Conservation (phyloP, 208 protist species). For the Acanthamoeba rhysodes region DNA sequence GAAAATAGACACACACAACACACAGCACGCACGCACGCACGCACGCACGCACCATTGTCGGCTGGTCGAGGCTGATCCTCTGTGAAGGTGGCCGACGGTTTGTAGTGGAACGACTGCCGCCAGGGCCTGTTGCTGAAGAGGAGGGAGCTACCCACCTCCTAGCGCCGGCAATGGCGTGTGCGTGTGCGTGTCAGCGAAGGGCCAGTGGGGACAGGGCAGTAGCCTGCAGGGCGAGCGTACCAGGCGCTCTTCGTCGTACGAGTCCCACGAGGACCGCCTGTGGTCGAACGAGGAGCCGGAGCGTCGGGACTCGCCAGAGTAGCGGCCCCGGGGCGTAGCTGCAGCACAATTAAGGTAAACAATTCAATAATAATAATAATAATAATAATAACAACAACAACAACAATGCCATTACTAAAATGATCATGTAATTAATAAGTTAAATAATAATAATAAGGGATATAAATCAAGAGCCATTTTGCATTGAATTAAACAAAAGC, state of each 20-base stretch:
- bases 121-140: conserved; percentile 22
- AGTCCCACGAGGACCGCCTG: neutral
- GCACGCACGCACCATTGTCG: neutral
- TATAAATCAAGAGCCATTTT: no score
- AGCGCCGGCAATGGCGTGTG: neutral
- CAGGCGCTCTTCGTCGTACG: neutral
- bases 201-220: neutral
- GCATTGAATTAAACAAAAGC: neutral
- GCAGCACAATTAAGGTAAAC: neutral
- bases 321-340: neutral
- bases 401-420: no score
- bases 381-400: no score
- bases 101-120: conserved; percentile 21
- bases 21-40: neutral
- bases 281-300: neutral
- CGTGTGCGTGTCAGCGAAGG: neutral
- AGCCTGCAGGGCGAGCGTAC: neutral
- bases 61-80: neutral
- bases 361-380: no score
- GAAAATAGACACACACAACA: no score
- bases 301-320: neutral
- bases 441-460: no score
- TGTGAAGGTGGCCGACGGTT: neutral
- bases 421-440: no score
- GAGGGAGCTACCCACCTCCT: neutral